Evolutionary conservation across 2,329 filamentous ascomycete genomes (phyloP).

Genomic region (Fusarium redolens): DNA sequence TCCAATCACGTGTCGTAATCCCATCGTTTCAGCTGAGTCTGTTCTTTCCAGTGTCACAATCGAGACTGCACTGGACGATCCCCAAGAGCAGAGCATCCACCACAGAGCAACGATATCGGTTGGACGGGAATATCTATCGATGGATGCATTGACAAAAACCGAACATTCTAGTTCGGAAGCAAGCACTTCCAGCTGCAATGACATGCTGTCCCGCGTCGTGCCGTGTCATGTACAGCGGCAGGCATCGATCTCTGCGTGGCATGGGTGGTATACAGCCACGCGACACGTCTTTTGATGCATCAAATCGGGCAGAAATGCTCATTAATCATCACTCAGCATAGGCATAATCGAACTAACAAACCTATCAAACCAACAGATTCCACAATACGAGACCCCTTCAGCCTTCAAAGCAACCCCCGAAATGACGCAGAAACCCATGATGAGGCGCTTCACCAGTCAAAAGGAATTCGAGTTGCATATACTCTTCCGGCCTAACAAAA

Average conservation of each 20-base stretch:
- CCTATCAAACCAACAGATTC: slow-evolving; percentile 1
- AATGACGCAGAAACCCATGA: slow-evolving; percentile 22
- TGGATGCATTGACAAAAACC: slow-evolving; percentile 2
- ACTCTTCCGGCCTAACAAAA: slow-evolving; percentile 20
- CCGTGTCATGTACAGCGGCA: slow-evolving; percentile 1
- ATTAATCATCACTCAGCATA: neutral
- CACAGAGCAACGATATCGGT: slow-evolving; percentile 2
- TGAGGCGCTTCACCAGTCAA: neutral
- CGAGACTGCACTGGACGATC: slow-evolving; percentile 18
- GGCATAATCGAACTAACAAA: neutral
- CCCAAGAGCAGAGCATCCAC: slow-evolving; percentile 15
- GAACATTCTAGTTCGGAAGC: neutral
- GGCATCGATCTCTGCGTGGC: slow-evolving; percentile 10
- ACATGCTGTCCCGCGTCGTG: slow-evolving; percentile 17
- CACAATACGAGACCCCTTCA: neutral
- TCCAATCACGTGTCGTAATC: slow-evolving; percentile 35
- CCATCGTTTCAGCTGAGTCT: slow-evolving; percentile 39
- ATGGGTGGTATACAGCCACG: slow-evolving; percentile 1
- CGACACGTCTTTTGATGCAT: neutral
- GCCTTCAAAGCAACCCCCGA: slow-evolving; percentile 1
- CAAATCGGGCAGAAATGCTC: neutral
- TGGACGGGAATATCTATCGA: neutral
- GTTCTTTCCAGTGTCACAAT: slow-evolving; percentile 33
- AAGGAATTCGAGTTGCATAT: slow-evolving; percentile 15
- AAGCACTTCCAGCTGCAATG: slow-evolving; percentile 9